Base-by-base conservation (phyloP, 202 grass and related monocot species). In the Panicum hallii region DNA sequence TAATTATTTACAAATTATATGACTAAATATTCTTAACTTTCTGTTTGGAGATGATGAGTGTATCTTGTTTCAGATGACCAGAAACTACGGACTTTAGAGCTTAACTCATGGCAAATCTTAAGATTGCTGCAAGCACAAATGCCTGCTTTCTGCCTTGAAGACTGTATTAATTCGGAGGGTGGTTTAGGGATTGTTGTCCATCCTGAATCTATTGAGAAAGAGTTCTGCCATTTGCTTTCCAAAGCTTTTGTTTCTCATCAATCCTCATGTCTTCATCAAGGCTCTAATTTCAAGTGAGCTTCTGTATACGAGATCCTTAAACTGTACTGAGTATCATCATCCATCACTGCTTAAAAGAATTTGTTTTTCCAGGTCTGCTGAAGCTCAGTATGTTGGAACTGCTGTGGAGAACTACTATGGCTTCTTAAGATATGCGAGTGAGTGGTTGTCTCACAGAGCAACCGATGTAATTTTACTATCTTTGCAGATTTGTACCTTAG, bases 391-490 rank as follows among this genome's bases (percentile, higher is more conserved):
- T 78, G 70, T 87, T 36, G 63, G 66, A 23, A 87, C 81, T 84
- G 84, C 88, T 89, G 70, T 69, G 23, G 67, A 90, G 19, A 79
- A 88, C 63, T 98, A 98, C 64, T 38, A 82, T 67, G 77, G 54
- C 45, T 98, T 98, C 85, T 87, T 98, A 87, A 89, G 89, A 92
- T 87, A 89, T 89, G 85, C 91, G 70, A 98, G 93, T 89, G 95
- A 95, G 83, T 98, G 95, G 95, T 86, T 95, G 67, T 98, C 93
- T 84, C 93, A 87, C 86, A 95, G 86, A 92, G 89, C 93, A 11
- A 98, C 89, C 48, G 89, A 95, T 95, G 96, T 98, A 98, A 95
- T 84, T 87, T 89, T 78, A 54, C 87, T 84, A 69, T 82, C 62
- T 75, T 80, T 77, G 14, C n/a, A 77, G 56, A 88, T 86, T 60